phyloP scores from a whole-genome alignment of 2,329 filamentous ascomycete genomes.

The Claviceps sp. region DNA sequence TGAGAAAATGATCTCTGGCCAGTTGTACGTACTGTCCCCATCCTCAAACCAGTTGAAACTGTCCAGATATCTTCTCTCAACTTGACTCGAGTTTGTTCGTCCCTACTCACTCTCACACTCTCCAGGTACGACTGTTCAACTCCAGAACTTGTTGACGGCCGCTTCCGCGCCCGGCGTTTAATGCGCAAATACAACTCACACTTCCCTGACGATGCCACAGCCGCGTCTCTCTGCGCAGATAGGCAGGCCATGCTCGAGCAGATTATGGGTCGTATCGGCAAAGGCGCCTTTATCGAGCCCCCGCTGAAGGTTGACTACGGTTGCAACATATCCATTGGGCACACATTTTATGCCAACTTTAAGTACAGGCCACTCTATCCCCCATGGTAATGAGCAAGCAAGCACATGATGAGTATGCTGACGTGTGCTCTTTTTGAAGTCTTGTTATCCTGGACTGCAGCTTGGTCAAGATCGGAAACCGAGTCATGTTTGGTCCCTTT shows the following conservation, averaged over 20 bases:
- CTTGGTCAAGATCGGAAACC: constrained; percentile 53
- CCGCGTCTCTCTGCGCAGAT: constrained; percentile 23
- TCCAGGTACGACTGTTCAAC: constrained; percentile 35
- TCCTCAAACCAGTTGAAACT: not conserved
- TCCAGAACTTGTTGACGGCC: constrained; percentile 34
- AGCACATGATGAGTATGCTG: not conserved
- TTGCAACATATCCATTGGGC: constrained; percentile 48
- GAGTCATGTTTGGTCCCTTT: constrained; percentile 59
- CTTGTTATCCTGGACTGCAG: constrained; percentile 61
- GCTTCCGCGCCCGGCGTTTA: constrained; percentile 40
- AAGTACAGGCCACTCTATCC: constrained; percentile 11
- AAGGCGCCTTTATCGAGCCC: constrained; percentile 44
- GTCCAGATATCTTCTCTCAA: too few relatives aligned
- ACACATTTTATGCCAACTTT: constrained; percentile 48
- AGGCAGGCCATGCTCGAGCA: constrained; percentile 33
- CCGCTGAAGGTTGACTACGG: constrained; percentile 53
- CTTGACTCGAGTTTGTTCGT: not conserved
- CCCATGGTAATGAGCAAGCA: not conserved
- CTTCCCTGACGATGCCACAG: constrained; percentile 34
- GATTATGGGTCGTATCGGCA: constrained; percentile 36
- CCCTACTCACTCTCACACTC: not conserved
- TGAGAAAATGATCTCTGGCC: constrained; percentile 51
- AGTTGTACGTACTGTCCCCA: constrained; percentile 30
- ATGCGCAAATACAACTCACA: constrained; percentile 45
- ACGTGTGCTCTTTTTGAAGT: constrained; percentile 12